Conservation (phyloP, 441 rosid genomes). For the Erodium moschatum region DNA sequence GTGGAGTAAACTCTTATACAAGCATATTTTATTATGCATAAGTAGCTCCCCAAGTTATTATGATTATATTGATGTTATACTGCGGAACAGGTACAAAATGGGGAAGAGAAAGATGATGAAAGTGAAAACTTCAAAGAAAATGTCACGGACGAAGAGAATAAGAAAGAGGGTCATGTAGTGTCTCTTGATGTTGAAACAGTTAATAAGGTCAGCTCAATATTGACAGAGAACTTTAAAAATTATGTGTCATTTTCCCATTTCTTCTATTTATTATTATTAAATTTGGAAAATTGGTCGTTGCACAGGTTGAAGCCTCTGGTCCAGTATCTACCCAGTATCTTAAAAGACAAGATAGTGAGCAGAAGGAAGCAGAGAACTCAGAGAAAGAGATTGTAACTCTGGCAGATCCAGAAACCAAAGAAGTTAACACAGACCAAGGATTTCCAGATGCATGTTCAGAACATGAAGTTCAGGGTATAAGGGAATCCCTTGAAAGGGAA, state of each 20-base stretch:
- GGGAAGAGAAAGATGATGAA: slow-evolving; percentile 22
- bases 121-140: slow-evolving; percentile 25
- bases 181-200: slow-evolving; percentile 22
- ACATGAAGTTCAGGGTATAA: slow-evolving; percentile 3
- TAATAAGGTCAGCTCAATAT: slow-evolving; percentile 24
- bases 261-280: slow-evolving; percentile 13
- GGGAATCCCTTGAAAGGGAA: neutral
- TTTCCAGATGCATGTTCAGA: neutral
- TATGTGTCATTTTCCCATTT: slow-evolving; percentile 9
- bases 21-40: neutral
- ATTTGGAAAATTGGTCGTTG: slow-evolving; percentile 10
- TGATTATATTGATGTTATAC: slow-evolving; percentile 5
- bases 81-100: slow-evolving; percentile 30
- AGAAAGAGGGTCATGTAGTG: slow-evolving; percentile 19
- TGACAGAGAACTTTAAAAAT: neutral
- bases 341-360: slow-evolving; percentile 20
- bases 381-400: slow-evolving; percentile 9
- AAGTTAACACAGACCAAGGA: slow-evolving; percentile 7
- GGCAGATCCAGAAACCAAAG: slow-evolving; percentile 5
- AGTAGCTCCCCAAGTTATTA: slow-evolving; percentile 11
- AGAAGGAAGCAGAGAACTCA: slow-evolving; percentile 20
- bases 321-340: slow-evolving; percentile 11
- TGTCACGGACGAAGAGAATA: slow-evolving; percentile 21
- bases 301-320: slow-evolving; percentile 30
- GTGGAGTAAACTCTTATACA: slow-evolving; percentile 18